Percentiles rank a stretch among this genome's conserved stretches.
Evolutionary conservation across 768 basidiomycete genomes (phyloP).

Genomic region (Leccinum subgranulosum): DNA sequence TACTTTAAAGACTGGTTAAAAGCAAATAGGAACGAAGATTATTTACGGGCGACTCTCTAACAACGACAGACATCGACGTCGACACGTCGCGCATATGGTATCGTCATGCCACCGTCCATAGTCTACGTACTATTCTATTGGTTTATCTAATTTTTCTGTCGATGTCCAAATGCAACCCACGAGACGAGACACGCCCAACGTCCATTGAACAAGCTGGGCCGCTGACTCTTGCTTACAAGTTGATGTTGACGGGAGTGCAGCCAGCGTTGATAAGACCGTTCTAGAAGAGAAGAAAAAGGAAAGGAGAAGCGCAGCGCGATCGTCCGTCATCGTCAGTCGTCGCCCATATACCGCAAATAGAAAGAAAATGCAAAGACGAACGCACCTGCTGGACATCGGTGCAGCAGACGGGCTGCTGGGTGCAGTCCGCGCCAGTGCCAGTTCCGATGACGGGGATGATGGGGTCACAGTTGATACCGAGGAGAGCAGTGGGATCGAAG

Average conservation of each 20-base stretch:
- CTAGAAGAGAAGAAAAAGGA: constrained; percentile 1
- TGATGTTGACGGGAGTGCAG: constrained; percentile 9
- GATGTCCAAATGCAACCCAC: background rate
- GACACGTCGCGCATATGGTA: no score
- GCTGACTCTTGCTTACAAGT: background rate
- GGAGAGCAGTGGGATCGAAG: background rate
- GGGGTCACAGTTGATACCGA: background rate
- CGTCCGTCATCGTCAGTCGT: background rate
- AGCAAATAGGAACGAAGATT: background rate
- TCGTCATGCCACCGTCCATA: no score
- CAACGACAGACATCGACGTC: background rate
- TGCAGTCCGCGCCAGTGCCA: background rate
- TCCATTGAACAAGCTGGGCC: background rate
- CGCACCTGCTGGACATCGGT: background rate
- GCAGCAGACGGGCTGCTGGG: constrained; percentile 12
- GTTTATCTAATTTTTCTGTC: background rate
- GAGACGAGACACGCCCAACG: background rate
- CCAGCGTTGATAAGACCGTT: background rate
- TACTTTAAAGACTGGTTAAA: no score
- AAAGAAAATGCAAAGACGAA: background rate
- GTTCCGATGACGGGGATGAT: background rate
- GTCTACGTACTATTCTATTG: background rate
- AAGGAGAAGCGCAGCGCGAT: no score
- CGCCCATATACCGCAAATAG: background rate
- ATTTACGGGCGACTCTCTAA: background rate